These are phyloP conservation scores for Xylaria longipes DNA, from an alignment of 495 filamentous ascomycete species.

Conservation along the genomic window DNA sequence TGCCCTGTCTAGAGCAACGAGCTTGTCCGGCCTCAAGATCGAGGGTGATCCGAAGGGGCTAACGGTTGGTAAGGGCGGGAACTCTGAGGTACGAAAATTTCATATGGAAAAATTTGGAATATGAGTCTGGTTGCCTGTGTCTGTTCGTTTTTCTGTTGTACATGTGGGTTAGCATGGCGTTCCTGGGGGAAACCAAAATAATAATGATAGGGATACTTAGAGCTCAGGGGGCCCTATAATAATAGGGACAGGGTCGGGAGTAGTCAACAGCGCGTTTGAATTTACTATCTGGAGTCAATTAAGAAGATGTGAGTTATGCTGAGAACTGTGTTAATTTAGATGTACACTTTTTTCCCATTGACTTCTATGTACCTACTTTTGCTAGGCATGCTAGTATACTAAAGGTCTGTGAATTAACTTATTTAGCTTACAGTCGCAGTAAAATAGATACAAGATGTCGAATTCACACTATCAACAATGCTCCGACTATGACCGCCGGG, in stretches of 20 bases:
- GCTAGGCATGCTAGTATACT: not conserved
- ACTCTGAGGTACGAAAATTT: constrained; percentile 37
- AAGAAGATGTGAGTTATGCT: not conserved
- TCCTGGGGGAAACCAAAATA: not conserved
- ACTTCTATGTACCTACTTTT: not conserved
- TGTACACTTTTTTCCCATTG: not conserved
- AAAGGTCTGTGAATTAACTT: not conserved
- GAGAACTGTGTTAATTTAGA: not conserved
- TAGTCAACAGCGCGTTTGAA: not conserved
- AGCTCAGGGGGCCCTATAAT: not conserved
- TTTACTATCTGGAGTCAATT: not conserved
- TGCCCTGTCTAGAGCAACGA: constrained; percentile 78
- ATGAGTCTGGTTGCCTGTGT: constrained; percentile 7
- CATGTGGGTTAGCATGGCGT: not conserved
- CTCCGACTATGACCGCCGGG: not conserved
- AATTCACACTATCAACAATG: not conserved
- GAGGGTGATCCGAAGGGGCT: constrained; percentile 41
- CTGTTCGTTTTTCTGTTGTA: not conserved
- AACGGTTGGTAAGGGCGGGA: constrained; percentile 34
- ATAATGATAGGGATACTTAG: not conserved
- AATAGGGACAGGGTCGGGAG: not conserved
- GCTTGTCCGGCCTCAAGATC: constrained; percentile 71
- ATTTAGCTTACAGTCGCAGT: not conserved
- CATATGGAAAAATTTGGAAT: constrained; percentile 36
- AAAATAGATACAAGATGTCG: not conserved